Base-by-base conservation (phyloP, 345 rosid genomes). In the Eucalyptus caleyi region DNA sequence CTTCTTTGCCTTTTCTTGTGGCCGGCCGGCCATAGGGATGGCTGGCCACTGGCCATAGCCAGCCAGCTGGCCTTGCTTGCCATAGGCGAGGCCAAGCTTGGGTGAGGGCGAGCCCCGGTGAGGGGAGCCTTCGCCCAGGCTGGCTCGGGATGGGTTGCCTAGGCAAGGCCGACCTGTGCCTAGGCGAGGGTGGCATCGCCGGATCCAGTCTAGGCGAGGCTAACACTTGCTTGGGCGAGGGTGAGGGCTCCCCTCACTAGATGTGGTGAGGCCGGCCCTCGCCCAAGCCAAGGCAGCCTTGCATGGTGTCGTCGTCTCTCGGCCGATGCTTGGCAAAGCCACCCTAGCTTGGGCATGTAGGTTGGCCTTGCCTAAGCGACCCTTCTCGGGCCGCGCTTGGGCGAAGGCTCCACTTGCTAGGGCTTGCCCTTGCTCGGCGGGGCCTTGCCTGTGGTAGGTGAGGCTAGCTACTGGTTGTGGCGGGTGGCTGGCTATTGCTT, bases 281-380 rank as follows among this genome's bases (percentile, higher is more conserved):
- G 2, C 59, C 11, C 26, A 53, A 8, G 59, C 59, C 59, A 53
- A 53, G 59, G 59, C 0, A 26, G 11, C 59, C 59, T 53, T 0
- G 1, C 0, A 1, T 0, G 5, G 10, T 9, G 11, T 53, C 0
- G 2, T 0, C 1, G 26, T 53, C 0, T 26, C 59, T 21, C 0
- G 4, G 5, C 2, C 0, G 5, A 53, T 21, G 59, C 59, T 1
- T 8, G 1, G 26, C 1, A 0, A 53, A 53, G 59, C 5, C 2
- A 5, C 10, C 11, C 0, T 53, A 0, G 59, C 59, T 0, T 21
- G 4, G 59, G 11, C n/a, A n/a, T 4, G 5, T 0, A 21, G 11
- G 26, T 53, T 8, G 26, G 59, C 4, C 10, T 53, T 4, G 9
- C 59, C 2, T 53, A 53, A 21, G 59, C 2, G 5, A 53, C 26